Evolutionary conservation across 2,329 filamentous ascomycete genomes (phyloP).

Genomic region (Pezicula radicicola): DNA sequence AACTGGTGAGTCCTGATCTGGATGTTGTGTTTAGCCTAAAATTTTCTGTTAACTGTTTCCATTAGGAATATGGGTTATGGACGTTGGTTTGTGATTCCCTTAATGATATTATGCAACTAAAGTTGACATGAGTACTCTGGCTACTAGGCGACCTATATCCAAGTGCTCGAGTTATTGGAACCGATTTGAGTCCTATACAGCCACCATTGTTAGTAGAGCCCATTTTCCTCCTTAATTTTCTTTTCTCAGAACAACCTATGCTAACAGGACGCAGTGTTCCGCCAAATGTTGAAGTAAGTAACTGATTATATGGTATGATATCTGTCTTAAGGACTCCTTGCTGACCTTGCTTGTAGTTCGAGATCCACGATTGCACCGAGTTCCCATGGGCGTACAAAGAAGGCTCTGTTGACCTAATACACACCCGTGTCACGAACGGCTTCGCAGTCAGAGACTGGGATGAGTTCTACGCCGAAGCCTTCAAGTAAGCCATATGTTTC

Average conservation of each 20-base stretch:
- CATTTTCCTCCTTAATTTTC: background rate
- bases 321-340: conserved; percentile 18
- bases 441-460: conserved; percentile 33
- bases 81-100: conserved; percentile 14
- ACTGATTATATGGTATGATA: conserved; percentile 10
- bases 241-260: background rate
- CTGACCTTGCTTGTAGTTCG: conserved; percentile 43
- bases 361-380: conserved; percentile 48
- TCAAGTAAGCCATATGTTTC: background rate
- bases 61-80: conserved; percentile 13
- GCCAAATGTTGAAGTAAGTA: conserved; percentile 25
- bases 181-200: conserved; percentile 26
- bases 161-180: conserved; percentile 14
- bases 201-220: conserved; percentile 12
- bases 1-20: conserved; percentile 31
- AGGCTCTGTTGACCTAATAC: conserved; percentile 11
- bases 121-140: background rate
- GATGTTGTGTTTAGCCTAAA: conserved; percentile 16
- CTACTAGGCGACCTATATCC: conserved; percentile 27
- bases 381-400: conserved; percentile 38
- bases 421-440: conserved; percentile 12
- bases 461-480: conserved; percentile 10
- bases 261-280: conserved; percentile 12
- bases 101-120: conserved; percentile 17
- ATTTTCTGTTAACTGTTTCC: background rate